These are phyloP conservation scores for Penstemon davidsonii DNA, from an alignment of 257 asterid genomes.

Conservation along the genomic window DNA sequence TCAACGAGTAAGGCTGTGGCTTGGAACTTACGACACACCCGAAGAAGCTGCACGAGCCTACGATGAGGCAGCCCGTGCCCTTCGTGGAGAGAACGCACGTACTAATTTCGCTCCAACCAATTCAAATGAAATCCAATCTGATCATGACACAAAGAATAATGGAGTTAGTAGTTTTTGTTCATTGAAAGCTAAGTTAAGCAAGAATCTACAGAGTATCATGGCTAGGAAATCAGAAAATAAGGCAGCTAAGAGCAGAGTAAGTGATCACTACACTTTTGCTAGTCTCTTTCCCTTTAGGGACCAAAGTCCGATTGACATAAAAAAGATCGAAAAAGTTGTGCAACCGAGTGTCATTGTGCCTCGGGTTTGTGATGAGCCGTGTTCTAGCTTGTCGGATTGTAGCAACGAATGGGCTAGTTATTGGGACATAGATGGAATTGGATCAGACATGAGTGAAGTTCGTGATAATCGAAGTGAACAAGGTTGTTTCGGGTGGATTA, in stretches of 20 bases:
- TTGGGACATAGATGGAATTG: slow-evolving; percentile 51
- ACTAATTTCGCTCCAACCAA: slow-evolving; percentile 53
- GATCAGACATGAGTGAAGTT: slow-evolving; percentile 50
- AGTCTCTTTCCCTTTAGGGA: slow-evolving; percentile 69
- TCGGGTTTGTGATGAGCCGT: slow-evolving; percentile 38
- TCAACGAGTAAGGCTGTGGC: slow-evolving; percentile 77
- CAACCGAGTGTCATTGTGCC: slow-evolving; percentile 89
- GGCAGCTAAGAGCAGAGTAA: slow-evolving; percentile 64
- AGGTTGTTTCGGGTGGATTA: slow-evolving; percentile 48
- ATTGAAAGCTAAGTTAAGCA: slow-evolving; percentile 71
- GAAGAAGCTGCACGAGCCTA: slow-evolving; percentile 92
- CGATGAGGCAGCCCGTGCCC: slow-evolving; percentile 85
- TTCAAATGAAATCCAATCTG: slow-evolving; percentile 31
- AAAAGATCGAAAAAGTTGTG: slow-evolving; percentile 63
- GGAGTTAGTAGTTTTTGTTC: slow-evolving; percentile 70
- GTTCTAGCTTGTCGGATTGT: slow-evolving; percentile 49
- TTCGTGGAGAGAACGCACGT: slow-evolving; percentile 83
- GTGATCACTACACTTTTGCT: slow-evolving; percentile 89
- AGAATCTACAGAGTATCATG: slow-evolving; percentile 74
- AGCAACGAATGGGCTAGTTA: slow-evolving; percentile 61
- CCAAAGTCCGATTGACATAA: slow-evolving; percentile 45
- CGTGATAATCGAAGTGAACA: slow-evolving; percentile 45
- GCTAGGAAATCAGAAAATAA: slow-evolving; percentile 68
- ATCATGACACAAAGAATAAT: slow-evolving; percentile 29
- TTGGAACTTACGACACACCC: slow-evolving; percentile 84